These are phyloP conservation scores for Penicillium diatomitis DNA, from an alignment of 495 filamentous ascomycete species.

Conservation along the genomic window DNA sequence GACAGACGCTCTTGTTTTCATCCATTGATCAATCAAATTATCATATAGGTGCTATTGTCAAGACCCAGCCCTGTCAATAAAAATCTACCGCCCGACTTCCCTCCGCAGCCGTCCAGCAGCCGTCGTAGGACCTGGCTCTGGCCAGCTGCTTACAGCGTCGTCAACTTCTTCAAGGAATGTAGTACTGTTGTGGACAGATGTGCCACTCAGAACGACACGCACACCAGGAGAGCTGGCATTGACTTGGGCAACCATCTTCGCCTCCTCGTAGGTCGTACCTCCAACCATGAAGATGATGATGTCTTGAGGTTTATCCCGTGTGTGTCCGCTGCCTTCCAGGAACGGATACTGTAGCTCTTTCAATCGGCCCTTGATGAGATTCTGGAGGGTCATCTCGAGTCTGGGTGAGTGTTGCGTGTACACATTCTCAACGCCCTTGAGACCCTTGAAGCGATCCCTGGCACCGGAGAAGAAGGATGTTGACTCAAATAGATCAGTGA, in stretches of 20 bases:
- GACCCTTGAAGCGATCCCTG: constrained; percentile 80
- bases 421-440: constrained; percentile 96
- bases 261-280: constrained; percentile 91
- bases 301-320: constrained; percentile 91
- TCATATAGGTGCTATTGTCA: neutral
- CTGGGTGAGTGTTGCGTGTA: constrained; percentile 95
- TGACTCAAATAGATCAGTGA: constrained; percentile 85
- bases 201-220: constrained; percentile 79
- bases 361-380: constrained; percentile 82
- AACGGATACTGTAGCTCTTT: constrained; percentile 84
- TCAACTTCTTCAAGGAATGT: constrained; percentile 84
- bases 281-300: constrained; percentile 91
- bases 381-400: constrained; percentile 78
- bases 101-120: constrained; percentile 64
- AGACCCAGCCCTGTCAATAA: too few relatives aligned
- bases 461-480: constrained; percentile 87
- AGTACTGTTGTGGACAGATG: constrained; percentile 72
- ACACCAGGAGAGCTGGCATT: constrained; percentile 87
- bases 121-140: constrained; percentile 57
- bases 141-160: constrained; percentile 72
- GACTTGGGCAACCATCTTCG: constrained; percentile 83
- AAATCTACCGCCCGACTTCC: constrained; percentile 39
- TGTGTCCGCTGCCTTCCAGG: constrained; percentile 74
- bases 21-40: neutral
- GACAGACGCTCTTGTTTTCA: too few relatives aligned